These are phyloP conservation scores for Scheffersomyces segobiensis DNA, from an alignment of 1,139 yeast species.

Conservation along the genomic window DNA sequence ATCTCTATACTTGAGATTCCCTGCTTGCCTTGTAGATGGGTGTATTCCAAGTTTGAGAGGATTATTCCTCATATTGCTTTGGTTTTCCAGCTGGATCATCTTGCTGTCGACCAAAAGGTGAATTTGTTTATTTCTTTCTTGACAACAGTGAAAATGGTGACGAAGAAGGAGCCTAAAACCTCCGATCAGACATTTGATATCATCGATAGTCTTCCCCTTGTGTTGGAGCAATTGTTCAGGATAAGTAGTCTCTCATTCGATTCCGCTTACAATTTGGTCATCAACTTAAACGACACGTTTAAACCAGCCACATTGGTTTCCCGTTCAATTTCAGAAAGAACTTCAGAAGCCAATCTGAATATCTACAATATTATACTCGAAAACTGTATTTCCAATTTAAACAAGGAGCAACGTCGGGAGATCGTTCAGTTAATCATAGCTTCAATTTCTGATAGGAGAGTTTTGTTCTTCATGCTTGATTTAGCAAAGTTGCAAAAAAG, in stretches of 20 bases:
- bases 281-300: conserved; percentile 32
- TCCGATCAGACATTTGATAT: conserved; percentile 33
- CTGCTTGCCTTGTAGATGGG: conserved; percentile 37
- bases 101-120: conserved; percentile 28
- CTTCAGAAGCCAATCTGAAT: conserved; percentile 4
- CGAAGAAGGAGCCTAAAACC: conserved; percentile 29
- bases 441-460: conserved; percentile 23
- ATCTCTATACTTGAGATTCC: conserved; percentile 30
- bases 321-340: conserved; percentile 1
- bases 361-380: conserved; percentile 12
- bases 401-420: conserved; percentile 19
- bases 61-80: conserved; percentile 27
- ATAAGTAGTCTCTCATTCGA: conserved; percentile 18
- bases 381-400: conserved; percentile 12
- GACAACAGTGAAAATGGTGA: conserved; percentile 23
- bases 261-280: conserved; percentile 17
- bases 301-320: conserved; percentile 17
- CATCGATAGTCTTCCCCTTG: conserved; percentile 30
- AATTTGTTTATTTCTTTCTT: conserved; percentile 26
- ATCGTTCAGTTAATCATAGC: conserved; percentile 22
- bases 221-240: conserved; percentile 23
- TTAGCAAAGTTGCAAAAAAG: conserved; percentile 11
- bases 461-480: conserved; percentile 21
- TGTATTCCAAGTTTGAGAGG: conserved; percentile 30
- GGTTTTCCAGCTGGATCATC: conserved; percentile 23